Evolutionary conservation across 345 rosid genomes (phyloP).

Genomic region (Microcos paniculata): DNA sequence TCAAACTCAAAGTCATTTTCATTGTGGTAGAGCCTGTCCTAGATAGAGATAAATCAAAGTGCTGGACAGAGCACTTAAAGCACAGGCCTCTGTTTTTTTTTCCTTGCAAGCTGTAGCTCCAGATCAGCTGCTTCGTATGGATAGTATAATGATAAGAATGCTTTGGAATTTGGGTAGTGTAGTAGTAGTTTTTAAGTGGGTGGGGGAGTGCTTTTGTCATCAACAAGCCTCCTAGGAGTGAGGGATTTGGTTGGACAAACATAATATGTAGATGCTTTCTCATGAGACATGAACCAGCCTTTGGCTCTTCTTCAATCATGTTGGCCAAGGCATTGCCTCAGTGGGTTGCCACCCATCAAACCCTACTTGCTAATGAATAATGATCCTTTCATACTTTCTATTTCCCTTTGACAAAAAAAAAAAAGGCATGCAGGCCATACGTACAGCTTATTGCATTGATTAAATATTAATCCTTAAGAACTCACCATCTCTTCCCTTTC

Average conservation of each 20-base stretch:
- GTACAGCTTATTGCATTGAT: too few species aligned
- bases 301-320: slow-evolving; percentile 13
- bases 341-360: slow-evolving; percentile 26
- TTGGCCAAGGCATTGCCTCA: slow-evolving; percentile 5
- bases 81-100: neutral
- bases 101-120: neutral
- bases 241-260: slow-evolving; percentile 22
- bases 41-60: slow-evolving; percentile 5
- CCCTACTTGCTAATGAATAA: slow-evolving; percentile 17
- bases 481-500: too few species aligned
- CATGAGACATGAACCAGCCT: slow-evolving; percentile 14
- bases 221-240: slow-evolving; percentile 30
- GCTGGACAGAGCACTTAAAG: slow-evolving; percentile 7
- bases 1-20: neutral
- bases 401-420: neutral
- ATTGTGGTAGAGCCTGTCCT: slow-evolving; percentile 15
- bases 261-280: neutral
- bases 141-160: slow-evolving; percentile 17
- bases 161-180: slow-evolving; percentile 16
- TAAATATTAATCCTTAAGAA: too few species aligned
- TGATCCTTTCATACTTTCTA: neutral
- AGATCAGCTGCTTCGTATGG: neutral
- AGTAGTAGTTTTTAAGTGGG: too few species aligned
- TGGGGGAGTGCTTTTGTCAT: slow-evolving; percentile 31
- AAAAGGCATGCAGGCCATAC: neutral